Evolutionary conservation across 2,329 filamentous ascomycete genomes (phyloP).

Genomic region (Aspergillus proliferans): DNA sequence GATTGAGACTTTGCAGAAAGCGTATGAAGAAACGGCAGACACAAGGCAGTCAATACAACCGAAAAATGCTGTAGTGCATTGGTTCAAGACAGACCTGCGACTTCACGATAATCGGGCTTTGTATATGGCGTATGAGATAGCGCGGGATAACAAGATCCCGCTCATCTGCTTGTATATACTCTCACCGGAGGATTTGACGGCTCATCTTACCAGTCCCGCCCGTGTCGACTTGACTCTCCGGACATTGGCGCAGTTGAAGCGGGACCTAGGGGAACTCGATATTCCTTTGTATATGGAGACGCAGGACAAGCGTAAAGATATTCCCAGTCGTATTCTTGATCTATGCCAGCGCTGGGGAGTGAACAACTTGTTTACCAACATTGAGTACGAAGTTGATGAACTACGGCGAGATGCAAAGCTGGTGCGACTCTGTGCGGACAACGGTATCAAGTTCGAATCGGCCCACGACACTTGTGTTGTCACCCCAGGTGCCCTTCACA

Average conservation of each 20-base stretch:
- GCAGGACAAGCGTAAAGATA: conserved; percentile 57
- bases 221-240: conserved; percentile 78
- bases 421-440: conserved; percentile 54
- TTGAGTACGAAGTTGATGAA: conserved; percentile 91
- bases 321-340: conserved; percentile 57
- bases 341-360: conserved; percentile 66
- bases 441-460: conserved; percentile 62
- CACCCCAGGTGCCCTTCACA: conserved; percentile 61
- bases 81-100: conserved; percentile 82
- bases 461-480: conserved; percentile 80
- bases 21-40: conserved; percentile 55
- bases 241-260: conserved; percentile 58
- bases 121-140: conserved; percentile 59
- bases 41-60: conserved; percentile 48
- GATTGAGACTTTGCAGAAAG: conserved; percentile 59
- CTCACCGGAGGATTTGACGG: conserved; percentile 77
- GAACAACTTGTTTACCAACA: conserved; percentile 71
- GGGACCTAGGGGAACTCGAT: conserved; percentile 61
- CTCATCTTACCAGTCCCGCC: conserved; percentile 66
- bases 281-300: conserved; percentile 75
- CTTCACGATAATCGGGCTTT: conserved; percentile 67
- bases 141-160: conserved; percentile 62
- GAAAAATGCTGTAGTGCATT: conserved; percentile 68
- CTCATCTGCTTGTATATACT: conserved; percentile 72
- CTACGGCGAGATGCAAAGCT: conserved; percentile 67